Evolutionary conservation across 2,329 filamentous ascomycete genomes (phyloP).

Genomic region (Pseudogymnoascus sp.): DNA sequence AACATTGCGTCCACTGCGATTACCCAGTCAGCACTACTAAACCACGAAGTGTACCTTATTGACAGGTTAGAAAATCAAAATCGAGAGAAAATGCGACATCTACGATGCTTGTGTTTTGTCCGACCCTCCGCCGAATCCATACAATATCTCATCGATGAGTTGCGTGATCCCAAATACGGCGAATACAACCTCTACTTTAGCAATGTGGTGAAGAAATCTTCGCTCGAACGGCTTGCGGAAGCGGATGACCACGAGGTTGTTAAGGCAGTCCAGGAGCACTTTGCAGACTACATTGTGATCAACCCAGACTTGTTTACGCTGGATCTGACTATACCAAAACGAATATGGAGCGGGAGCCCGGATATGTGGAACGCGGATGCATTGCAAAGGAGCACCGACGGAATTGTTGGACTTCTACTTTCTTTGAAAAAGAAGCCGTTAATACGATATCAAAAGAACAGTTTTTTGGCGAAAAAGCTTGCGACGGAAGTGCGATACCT

Average conservation of each 20-base stretch:
- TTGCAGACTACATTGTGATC: conserved; percentile 90
- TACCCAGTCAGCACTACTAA: conserved; percentile 89
- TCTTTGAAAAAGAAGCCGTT: conserved; percentile 95
- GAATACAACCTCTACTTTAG: conserved; percentile 98
- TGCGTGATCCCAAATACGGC: conserved; percentile 92
- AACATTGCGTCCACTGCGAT: conserved; percentile 91
- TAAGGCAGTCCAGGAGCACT: conserved; percentile 88
- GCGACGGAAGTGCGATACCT: conserved; percentile 88
- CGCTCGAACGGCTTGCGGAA: conserved; percentile 86
- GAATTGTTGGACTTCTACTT: conserved; percentile 73
- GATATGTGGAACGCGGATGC: conserved; percentile 90
- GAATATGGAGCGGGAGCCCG: conserved; percentile 73
- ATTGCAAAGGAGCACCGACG: conserved; percentile 79
- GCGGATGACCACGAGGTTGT: conserved; percentile 97
- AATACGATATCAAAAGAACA: conserved; percentile 89
- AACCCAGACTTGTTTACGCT: conserved; percentile 91
- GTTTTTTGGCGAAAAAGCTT: conserved; percentile 81
- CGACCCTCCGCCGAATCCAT: conserved; percentile 89
- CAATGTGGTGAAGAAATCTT: conserved; percentile 95
- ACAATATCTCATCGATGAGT: conserved; percentile 88
- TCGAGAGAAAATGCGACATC: conserved; percentile 95
- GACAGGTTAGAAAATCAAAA: conserved; percentile 86
- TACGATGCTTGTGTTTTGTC: conserved; percentile 88
- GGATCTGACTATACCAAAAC: conserved; percentile 62
- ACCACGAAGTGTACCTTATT: conserved; percentile 92